A percentile compares a stretch with the other conserved stretches of the same genome.
Conservation (phyloP, 2,329 filamentous ascomycete genomes). For the Botryotinia convoluta region DNA sequence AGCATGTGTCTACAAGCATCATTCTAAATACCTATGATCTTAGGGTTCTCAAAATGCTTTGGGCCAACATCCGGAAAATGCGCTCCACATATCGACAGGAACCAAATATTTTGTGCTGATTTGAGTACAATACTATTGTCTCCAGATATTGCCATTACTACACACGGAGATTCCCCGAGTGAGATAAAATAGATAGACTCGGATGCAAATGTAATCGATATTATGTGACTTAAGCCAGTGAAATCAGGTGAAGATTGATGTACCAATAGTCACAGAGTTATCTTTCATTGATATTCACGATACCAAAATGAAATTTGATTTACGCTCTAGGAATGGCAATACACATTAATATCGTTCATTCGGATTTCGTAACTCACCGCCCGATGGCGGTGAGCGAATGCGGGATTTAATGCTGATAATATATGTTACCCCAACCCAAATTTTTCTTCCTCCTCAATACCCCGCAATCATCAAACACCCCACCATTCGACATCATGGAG, state of each 20-base stretch:
- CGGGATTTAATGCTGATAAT: neutral
- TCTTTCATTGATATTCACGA: neutral
- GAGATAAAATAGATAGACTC: neutral
- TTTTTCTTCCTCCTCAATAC: conserved; percentile 4
- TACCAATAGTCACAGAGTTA: neutral
- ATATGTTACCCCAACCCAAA: conserved; percentile 1
- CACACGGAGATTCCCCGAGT: neutral
- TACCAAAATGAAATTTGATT: too few species aligned
- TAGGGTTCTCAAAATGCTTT: neutral
- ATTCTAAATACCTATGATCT: neutral
- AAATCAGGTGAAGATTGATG: neutral
- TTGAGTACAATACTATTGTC: neutral
- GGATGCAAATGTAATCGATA: neutral
- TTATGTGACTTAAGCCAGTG: neutral
- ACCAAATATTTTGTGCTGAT: neutral
- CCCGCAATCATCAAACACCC: conserved; percentile 14
- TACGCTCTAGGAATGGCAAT: too few species aligned
- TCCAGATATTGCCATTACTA: neutral
- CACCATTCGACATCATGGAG: conserved; percentile 29
- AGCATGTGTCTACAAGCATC: neutral
- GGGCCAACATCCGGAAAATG: neutral
- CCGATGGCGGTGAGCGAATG: neutral
- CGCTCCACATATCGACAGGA: neutral
- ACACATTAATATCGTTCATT: neutral
- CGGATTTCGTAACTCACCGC: neutral